A percentile compares a stretch with the other conserved stretches of the same genome.
phyloP scores from a whole-genome alignment of 495 filamentous ascomycete genomes.

The Xylaria longipes region DNA sequence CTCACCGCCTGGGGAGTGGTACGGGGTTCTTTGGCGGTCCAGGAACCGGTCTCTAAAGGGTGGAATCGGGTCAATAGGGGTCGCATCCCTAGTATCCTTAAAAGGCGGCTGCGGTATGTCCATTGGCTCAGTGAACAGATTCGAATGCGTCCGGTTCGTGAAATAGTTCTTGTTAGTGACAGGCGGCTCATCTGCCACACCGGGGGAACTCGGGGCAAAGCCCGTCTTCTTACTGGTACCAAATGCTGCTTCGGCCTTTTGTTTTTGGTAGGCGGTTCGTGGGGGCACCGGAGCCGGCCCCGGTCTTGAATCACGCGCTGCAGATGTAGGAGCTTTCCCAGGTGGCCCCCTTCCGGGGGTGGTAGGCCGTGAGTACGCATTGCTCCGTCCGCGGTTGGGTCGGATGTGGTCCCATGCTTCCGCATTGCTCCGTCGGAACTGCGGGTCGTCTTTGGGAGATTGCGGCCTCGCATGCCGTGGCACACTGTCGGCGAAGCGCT shows the following conservation, averaged over 20 bases:
- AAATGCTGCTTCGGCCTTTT: conserved; percentile 53
- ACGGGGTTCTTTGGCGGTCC: conserved; percentile 70
- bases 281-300: conserved; percentile 30
- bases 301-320: conserved; percentile 30
- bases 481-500: conserved; percentile 50
- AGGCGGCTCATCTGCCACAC: conserved; percentile 51
- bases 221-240: conserved; percentile 46
- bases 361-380: conserved; percentile 13
- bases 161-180: conserved; percentile 52
- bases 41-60: conserved; percentile 51
- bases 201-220: conserved; percentile 48
- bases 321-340: conserved; percentile 38
- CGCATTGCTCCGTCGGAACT: conserved; percentile 34
- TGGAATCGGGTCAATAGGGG: conserved; percentile 48
- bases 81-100: conserved; percentile 24
- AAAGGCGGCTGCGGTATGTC: conserved; percentile 32
- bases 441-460: conserved; percentile 33
- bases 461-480: conserved; percentile 47
- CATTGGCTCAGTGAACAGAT: conserved; percentile 47
- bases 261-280: conserved; percentile 51
- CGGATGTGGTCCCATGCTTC: conserved; percentile 42
- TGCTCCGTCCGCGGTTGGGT: conserved; percentile 30
- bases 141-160: conserved; percentile 42
- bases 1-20: conserved; percentile 72
- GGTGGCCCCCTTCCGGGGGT: conserved; percentile 24